Base-by-base conservation (phyloP, 148 eudicot genomes). In the Chenopodium berlandieri region DNA sequence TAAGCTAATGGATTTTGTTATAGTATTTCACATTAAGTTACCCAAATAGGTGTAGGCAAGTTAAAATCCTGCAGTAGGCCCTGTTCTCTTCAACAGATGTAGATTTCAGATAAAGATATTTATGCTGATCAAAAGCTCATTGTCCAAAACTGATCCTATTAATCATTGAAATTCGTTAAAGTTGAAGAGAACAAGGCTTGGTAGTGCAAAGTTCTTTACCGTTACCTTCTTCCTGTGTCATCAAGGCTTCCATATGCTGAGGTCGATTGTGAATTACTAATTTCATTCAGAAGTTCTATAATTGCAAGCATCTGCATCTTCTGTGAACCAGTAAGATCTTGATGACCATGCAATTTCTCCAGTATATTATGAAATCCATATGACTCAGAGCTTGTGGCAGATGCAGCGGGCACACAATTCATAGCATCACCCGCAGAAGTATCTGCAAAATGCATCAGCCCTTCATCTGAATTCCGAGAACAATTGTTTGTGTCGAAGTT, bases 161-260 rank as follows among this genome's bases (percentile, higher is more conserved):
- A 14, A 30, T 27, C 25, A 31, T 19, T 11, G 14, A 67, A 13
- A 10, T 71, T 69, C 16, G 22, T 69, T 16, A 4, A 56, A 56
- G 19, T 17, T 32, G 73, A 70, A 13, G 73, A 37, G 48, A 70
- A 19, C 47, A 70, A 70, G 22, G n/a, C 12, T 37, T 20, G 11
- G 30, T 1, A 72, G 30, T 8, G 54, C 54, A 72, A 72, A 72
- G 52, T 19, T 44, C 54, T 72, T 40, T 2, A 46, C 34, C 80
- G 32, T 44, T 94, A 97, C 99, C 99, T 97, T 90, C 90, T 89
- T 85, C 99, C 99, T 83, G 94, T 85, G 86, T 89, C 95, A 88
- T 97, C 99, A 78, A 97, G 98, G 85, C 95, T 91, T 78, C 78
- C 87, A 85, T 91, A 96, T 78, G 90, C 92, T 79, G 99, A 94